Evolutionary conservation across 495 filamentous ascomycete genomes (phyloP).

Genomic region (Neurospora sp.): DNA sequence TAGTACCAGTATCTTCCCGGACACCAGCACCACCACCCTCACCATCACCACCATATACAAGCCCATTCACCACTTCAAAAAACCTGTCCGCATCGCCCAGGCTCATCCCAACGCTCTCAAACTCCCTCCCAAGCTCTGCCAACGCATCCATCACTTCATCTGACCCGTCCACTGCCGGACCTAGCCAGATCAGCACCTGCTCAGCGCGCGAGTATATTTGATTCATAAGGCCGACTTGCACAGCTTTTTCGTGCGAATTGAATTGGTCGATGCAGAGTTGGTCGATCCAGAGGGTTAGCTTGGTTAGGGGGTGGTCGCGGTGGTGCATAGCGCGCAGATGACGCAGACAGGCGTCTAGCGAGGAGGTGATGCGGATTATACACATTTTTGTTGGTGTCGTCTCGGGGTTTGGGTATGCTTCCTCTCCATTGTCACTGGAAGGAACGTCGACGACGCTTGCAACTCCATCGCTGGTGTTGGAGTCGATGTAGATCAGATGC

Average conservation of each 20-base stretch:
- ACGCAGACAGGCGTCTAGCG: not conserved
- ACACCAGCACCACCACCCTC: no score
- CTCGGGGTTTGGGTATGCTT: no score
- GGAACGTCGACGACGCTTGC: no score
- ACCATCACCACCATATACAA: no score
- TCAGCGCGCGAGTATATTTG: conserved; percentile 12
- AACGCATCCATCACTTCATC: conserved; percentile 1
- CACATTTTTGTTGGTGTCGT: not conserved
- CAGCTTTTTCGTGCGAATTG: conserved; percentile 7
- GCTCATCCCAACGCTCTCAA: not conserved
- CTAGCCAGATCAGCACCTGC: conserved; percentile 20
- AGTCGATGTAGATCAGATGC: not conserved
- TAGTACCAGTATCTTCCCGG: no score
- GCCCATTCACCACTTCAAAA: no score
- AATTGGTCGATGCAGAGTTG: conserved; percentile 24
- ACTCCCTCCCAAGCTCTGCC: not conserved
- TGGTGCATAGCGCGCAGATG: not conserved
- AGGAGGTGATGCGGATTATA: not conserved
- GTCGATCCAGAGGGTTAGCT: conserved; percentile 6
- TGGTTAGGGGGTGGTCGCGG: not conserved
- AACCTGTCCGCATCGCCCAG: no score
- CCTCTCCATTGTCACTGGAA: no score
- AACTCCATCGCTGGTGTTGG: not conserved
- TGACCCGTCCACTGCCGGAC: not conserved
- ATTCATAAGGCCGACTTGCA: conserved; percentile 20